These are phyloP conservation scores for Mrakia gelida DNA, from an alignment of 768 basidiomycete genomes.

Conservation along the genomic window DNA sequence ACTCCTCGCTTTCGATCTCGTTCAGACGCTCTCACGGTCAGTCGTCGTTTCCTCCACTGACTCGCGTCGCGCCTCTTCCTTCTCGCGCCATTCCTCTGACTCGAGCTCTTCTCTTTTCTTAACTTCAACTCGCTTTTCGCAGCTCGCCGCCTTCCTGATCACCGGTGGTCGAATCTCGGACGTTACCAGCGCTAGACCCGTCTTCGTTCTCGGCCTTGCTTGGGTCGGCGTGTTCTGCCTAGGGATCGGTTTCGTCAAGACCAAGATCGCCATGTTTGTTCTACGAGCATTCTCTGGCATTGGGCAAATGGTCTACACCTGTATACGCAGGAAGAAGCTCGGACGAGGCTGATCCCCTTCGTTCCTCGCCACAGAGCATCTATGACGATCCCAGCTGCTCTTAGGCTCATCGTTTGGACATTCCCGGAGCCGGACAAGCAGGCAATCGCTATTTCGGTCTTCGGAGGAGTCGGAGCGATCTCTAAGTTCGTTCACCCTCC, in stretches of 20 bases:
- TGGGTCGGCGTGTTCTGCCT: slow-evolving; percentile 2
- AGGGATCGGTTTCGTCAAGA: slow-evolving; percentile 32
- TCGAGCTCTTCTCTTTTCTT: neutral
- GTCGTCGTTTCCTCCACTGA: too few relatives aligned
- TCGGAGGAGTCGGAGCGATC: slow-evolving; percentile 26
- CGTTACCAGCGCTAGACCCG: slow-evolving; percentile 27
- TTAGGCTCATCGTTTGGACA: slow-evolving; percentile 52
- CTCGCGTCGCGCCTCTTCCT: too few relatives aligned
- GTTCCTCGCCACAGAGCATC: neutral
- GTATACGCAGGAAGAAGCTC: too few relatives aligned
- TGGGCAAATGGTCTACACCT: neutral
- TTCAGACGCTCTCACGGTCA: too few relatives aligned
- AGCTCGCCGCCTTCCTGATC: slow-evolving; percentile 30
- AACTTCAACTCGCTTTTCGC: neutral
- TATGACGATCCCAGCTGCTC: neutral
- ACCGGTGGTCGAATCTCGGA: slow-evolving; percentile 40
- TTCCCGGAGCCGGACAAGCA: slow-evolving; percentile 53
- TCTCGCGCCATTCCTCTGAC: neutral
- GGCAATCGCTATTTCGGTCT: slow-evolving; percentile 35
- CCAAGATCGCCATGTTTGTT: neutral
- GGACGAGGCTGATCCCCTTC: neutral
- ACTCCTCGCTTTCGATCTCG: neutral
- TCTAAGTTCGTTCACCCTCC: slow-evolving; percentile 34
- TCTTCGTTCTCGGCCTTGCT: slow-evolving; percentile 7
- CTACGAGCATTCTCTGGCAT: neutral